Evolutionary conservation across 2,329 filamentous ascomycete species (phyloP).

Genomic region (Cucurbitaria berberidis): DNA sequence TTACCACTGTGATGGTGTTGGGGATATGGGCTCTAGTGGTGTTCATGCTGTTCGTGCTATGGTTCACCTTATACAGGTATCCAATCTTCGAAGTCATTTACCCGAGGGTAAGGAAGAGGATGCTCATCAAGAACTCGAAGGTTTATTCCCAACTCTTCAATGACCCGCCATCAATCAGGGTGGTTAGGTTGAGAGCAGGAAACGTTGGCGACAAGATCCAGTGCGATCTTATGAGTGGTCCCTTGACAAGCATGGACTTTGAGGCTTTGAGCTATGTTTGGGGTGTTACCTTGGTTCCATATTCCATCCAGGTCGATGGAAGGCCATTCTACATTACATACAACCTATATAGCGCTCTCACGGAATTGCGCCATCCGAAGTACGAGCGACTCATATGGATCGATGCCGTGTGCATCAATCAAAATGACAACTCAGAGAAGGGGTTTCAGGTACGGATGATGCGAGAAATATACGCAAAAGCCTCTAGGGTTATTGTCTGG

Average conservation of each 20-base stretch:
- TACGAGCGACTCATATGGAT: slow-evolving; percentile 5
- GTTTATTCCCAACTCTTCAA: neutral
- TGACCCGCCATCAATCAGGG: neutral
- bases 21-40: neutral
- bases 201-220: neutral
- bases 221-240: slow-evolving; percentile 4
- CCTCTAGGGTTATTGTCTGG: slow-evolving; percentile 11
- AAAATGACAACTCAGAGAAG: slow-evolving; percentile 8
- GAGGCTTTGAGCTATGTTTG: slow-evolving; percentile 17
- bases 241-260: neutral
- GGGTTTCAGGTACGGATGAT: slow-evolving; percentile 15
- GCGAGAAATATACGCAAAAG: slow-evolving; percentile 12
- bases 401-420: slow-evolving; percentile 14
- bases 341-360: slow-evolving; percentile 11
- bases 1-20: neutral
- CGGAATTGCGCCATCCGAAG: neutral
- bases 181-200: slow-evolving; percentile 1
- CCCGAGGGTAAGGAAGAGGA: neutral
- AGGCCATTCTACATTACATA: slow-evolving; percentile 4
- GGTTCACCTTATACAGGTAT: slow-evolving; percentile 1
- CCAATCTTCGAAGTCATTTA: slow-evolving; percentile 6
- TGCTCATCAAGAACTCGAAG: neutral
- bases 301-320: slow-evolving; percentile 2
- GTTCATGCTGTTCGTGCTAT: neutral
- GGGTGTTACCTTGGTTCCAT: slow-evolving; percentile 2